Base-by-base conservation (phyloP, 768 basidiomycete genomes). In the Phanerochaete sordida region DNA sequence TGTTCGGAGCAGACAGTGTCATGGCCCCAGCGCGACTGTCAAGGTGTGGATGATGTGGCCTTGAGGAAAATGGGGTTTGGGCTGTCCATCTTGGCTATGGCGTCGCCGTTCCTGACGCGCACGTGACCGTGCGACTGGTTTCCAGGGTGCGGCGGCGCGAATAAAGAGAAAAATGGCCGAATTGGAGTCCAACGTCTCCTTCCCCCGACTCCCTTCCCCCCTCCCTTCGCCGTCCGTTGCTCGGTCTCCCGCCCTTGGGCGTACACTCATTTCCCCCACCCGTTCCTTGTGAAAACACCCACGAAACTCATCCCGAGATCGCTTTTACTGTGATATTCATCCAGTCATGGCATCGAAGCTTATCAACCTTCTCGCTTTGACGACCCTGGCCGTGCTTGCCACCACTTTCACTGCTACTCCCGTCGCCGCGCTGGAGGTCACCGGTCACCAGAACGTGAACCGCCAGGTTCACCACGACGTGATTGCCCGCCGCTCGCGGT, bases 331-430 rank as follows among this genome's bases (percentile, higher is more conserved):
- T 21, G 19, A 8, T 48, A 28, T 24, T 26, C 9, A 48, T 48
- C 47, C 19, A 43, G 26, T 27, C 37, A 67, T 62, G 59, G 61
- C 62, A 51, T 66, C 77, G 51, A 86, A 81, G 62, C 68, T 87
- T 48, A 66, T 87, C 68, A 81, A 80, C 67, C 70, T 90, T 61
- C 27, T 91, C 56, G 81, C 87, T 21, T 62, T 91, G 44, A 74
- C 83, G 15, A 76, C 84, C 23, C 67, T 91, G 49, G 81, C 84
- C 23, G 66, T 90, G 62, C 60, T 89, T 60, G 76, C 81, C 45
- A 76, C 76, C 64, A 79, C 83, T 5, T 78, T 81, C 59, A 76
- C 68, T 27, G 69, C 82, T 0, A 58, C 75, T 9, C 77, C 80
- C 21, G 83, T 75, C 45, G 76, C 75, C 63, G 89, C 88, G 8